phyloP scores from a whole-genome alignment of 2,329 filamentous ascomycete genomes.

The Scopulariopsis brevicaulis region DNA sequence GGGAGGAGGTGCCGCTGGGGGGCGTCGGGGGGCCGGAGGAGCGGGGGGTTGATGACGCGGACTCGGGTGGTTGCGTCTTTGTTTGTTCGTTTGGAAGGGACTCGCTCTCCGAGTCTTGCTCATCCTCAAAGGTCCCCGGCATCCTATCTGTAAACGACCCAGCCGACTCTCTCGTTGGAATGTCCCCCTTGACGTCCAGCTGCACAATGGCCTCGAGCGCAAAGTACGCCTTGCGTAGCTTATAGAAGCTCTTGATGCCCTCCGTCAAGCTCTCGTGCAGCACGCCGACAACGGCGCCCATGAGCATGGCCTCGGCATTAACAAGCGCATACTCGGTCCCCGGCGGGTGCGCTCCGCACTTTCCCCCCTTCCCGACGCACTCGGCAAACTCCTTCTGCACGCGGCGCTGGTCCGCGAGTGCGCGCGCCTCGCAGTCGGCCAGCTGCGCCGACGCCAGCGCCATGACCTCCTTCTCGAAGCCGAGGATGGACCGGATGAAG shows the following conservation, averaged over 20 bases:
- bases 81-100: neutral
- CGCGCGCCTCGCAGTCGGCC: conserved; percentile 62
- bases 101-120: neutral
- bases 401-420: conserved; percentile 65
- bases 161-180: neutral
- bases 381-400: conserved; percentile 50
- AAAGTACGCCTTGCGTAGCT: conserved; percentile 77
- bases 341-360: conserved; percentile 54
- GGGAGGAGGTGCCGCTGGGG: neutral
- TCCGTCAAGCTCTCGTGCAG: conserved; percentile 90
- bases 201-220: conserved; percentile 71
- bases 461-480: conserved; percentile 89
- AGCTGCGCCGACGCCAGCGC: conserved; percentile 65
- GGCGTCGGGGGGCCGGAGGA: neutral
- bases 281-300: conserved; percentile 79
- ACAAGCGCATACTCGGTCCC: conserved; percentile 83
- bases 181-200: conserved; percentile 45
- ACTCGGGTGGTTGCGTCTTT: neutral
- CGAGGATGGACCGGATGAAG: conserved; percentile 78
- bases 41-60: neutral
- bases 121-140: conserved; percentile 4
- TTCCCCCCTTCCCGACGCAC: neutral
- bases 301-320: conserved; percentile 75
- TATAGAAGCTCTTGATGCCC: conserved; percentile 84
- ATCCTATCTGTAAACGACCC: conserved; percentile 2